Conservation (phyloP, 331 rosid genomes). For the Cydonia oblonga region DNA sequence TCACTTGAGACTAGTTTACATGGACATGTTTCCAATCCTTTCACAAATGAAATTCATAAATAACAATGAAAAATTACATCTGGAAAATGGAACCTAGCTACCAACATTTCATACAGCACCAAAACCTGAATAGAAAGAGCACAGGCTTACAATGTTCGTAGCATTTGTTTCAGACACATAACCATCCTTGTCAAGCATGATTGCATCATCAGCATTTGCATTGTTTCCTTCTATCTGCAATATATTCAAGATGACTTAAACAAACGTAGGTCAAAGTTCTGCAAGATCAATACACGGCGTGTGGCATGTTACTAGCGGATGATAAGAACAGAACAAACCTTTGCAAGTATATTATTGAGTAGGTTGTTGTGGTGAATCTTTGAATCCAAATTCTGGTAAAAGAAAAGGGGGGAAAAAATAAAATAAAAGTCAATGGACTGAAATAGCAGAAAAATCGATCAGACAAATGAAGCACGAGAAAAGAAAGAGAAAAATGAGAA, state of each 20-base stretch:
- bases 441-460: neutral
- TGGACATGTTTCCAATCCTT: neutral
- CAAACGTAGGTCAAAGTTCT: neutral
- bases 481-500: conserved; percentile 2
- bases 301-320: neutral
- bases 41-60: neutral
- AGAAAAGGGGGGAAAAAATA: neutral
- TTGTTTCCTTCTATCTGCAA: conserved; percentile 80
- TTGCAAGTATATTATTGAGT: conserved; percentile 83
- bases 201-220: conserved; percentile 66
- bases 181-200: conserved; percentile 85
- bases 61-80: neutral
- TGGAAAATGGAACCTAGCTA: neutral
- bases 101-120: neutral
- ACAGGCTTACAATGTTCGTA: conserved; percentile 62
- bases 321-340: conserved; percentile 34
- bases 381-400: conserved; percentile 51
- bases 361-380: conserved; percentile 96
- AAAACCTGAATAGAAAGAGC: conserved; percentile 9
- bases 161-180: conserved; percentile 85
- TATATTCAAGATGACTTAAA: conserved; percentile 7
- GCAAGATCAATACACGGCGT: neutral
- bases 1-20: neutral
- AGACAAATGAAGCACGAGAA: neutral
- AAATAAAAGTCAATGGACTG: neutral